Percentiles rank a stretch among this genome's conserved stretches.
Evolutionary conservation across 176 grass and related monocot genomes (phyloP).

Genomic region (Aegilops bicornis): DNA sequence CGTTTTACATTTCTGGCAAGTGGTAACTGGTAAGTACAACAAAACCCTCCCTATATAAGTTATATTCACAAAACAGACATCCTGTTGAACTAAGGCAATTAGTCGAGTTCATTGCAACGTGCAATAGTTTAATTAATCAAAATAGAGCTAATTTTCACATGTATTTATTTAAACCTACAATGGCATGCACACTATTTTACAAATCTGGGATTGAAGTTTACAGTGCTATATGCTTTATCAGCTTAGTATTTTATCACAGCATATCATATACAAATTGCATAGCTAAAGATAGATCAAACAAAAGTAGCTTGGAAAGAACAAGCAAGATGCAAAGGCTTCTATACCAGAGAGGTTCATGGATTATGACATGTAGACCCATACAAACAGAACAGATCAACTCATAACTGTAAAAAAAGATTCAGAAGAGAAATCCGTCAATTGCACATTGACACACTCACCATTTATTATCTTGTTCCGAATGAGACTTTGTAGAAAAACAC

Average conservation of each 20-base stretch:
- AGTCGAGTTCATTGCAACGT: not conserved
- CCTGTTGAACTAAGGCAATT: not conserved
- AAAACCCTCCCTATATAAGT: not conserved
- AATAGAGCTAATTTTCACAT: not conserved
- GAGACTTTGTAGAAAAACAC: conserved; percentile 94
- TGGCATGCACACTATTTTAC: not conserved
- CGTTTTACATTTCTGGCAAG: not conserved
- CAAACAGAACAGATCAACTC: not conserved
- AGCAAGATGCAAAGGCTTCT: not conserved
- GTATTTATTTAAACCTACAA: not conserved
- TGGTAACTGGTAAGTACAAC: not conserved
- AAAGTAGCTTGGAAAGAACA: conserved; percentile 14
- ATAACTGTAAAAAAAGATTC: not conserved
- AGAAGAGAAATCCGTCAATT: not conserved
- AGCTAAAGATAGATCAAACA: not conserved
- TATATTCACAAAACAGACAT: not conserved
- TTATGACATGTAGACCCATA: not conserved
- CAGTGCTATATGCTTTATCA: not conserved
- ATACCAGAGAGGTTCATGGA: not conserved
- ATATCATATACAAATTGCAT: not conserved
- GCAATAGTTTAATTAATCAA: not conserved
- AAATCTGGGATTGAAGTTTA: not conserved
- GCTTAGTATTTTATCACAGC: not conserved
- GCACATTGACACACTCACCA: conserved; percentile 55
- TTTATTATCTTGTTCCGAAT: conserved; percentile 99